Evolutionary conservation across 1,284 basidiomycete species (phyloP).

Genomic region (Inonotus hispidus): DNA sequence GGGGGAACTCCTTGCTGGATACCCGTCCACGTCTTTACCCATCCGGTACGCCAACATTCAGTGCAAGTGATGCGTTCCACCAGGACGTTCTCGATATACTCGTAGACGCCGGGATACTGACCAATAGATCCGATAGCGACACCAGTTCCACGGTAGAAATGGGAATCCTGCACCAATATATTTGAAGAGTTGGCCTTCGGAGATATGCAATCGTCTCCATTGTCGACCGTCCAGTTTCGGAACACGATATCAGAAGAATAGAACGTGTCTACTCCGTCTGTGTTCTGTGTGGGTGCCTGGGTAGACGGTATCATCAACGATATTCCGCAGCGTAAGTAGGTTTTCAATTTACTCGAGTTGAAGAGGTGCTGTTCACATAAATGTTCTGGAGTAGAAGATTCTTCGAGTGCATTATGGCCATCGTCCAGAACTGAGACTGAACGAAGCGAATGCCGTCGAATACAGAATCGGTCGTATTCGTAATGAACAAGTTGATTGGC

Average conservation of each 20-base stretch:
- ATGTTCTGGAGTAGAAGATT: conserved; percentile 30
- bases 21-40: conserved; percentile 31
- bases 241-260: conserved; percentile 31
- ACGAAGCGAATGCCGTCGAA: conserved; percentile 30
- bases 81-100: conserved; percentile 31
- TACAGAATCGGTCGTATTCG: conserved; percentile 18
- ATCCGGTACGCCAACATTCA: conserved; percentile 24
- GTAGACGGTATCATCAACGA: background rate
- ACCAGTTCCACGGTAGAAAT: conserved; percentile 29
- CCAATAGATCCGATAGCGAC: conserved; percentile 31
- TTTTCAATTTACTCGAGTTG: conserved; percentile 22
- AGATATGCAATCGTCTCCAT: conserved; percentile 30
- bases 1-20: conserved; percentile 29
- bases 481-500: conserved; percentile 29
- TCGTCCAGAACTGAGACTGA: conserved; percentile 35
- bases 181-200: conserved; percentile 34
- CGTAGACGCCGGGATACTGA: conserved; percentile 26
- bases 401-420: conserved; percentile 29
- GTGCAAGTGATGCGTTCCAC: conserved; percentile 24
- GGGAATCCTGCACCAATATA: conserved; percentile 31
- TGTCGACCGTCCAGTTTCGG: conserved; percentile 28
- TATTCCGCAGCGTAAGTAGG: background rate
- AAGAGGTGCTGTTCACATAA: conserved; percentile 31
- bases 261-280: conserved; percentile 32
- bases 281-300: conserved; percentile 29